Conservation (phyloP, 106 monocot species). For the Xerophyta viscosa region DNA sequence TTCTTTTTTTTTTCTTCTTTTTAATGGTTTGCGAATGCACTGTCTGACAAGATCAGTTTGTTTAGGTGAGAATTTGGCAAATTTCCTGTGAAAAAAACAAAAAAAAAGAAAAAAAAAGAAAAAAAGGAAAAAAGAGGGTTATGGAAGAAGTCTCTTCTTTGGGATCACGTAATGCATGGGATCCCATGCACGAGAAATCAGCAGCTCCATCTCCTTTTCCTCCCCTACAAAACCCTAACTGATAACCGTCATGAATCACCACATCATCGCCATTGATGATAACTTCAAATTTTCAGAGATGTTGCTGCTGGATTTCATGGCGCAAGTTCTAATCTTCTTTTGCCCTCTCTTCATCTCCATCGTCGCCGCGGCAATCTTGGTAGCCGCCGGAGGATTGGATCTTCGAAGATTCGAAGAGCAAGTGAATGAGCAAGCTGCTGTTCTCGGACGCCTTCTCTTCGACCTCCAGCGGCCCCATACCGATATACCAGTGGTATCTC, state of each 20-base stretch:
- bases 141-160: too few species aligned
- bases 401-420: not conserved
- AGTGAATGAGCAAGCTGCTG: conserved; percentile 3
- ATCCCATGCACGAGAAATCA: not conserved
- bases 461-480: not conserved
- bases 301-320: conserved; percentile 1
- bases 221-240: not conserved
- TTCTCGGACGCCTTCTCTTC: not conserved
- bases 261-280: not conserved
- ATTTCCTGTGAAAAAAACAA: too few species aligned
- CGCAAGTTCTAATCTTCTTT: not conserved
- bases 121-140: not conserved
- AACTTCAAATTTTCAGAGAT: not conserved
- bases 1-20: too few species aligned
- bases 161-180: conserved; percentile 7
- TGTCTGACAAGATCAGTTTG: too few species aligned
- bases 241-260: not conserved
- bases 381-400: not conserved
- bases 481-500: not conserved
- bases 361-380: not conserved
- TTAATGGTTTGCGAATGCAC: too few species aligned
- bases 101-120: not conserved
- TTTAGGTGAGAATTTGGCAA: too few species aligned
- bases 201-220: not conserved
- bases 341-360: not conserved